Percentiles rank a stretch among this genome's conserved stretches.
Conservation (phyloP, 2,329 filamentous ascomycete genomes). For the Aspergillus aculeatus region DNA sequence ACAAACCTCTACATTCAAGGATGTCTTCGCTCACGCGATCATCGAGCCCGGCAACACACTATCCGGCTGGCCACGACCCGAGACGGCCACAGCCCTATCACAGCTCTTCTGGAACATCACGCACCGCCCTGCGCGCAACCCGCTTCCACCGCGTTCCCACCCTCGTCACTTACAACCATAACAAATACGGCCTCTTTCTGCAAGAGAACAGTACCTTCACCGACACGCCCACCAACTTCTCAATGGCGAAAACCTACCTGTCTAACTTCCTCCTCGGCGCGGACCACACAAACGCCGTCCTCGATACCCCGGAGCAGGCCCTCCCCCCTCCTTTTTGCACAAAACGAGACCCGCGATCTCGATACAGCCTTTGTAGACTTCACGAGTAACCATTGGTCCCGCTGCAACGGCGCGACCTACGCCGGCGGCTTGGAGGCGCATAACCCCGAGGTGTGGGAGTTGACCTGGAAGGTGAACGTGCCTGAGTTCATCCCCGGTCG, state of each 20-base stretch:
- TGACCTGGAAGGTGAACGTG: no score
- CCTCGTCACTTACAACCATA: neutral
- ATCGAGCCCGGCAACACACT: neutral
- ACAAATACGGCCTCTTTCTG: neutral
- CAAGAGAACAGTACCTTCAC: neutral
- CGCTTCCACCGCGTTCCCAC: neutral
- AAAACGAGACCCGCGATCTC: neutral
- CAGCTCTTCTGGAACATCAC: no score
- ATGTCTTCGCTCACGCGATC: neutral
- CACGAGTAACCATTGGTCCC: neutral
- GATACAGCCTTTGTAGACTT: neutral
- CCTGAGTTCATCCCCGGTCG: no score
- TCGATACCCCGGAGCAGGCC: neutral
- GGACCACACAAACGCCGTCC: neutral
- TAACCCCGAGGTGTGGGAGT: neutral
- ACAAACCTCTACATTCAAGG: neutral
- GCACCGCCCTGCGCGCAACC: neutral
- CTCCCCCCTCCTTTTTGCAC: neutral
- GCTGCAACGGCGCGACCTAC: conserved; percentile 2
- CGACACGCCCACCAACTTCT: neutral
- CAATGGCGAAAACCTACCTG: neutral
- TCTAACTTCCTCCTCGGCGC: conserved; percentile 1
- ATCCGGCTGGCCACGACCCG: neutral
- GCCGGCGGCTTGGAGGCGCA: neutral
- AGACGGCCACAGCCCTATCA: no score